Base-by-base conservation (phyloP, 2,329 filamentous ascomycete genomes). In the Ascochyta fabae region DNA sequence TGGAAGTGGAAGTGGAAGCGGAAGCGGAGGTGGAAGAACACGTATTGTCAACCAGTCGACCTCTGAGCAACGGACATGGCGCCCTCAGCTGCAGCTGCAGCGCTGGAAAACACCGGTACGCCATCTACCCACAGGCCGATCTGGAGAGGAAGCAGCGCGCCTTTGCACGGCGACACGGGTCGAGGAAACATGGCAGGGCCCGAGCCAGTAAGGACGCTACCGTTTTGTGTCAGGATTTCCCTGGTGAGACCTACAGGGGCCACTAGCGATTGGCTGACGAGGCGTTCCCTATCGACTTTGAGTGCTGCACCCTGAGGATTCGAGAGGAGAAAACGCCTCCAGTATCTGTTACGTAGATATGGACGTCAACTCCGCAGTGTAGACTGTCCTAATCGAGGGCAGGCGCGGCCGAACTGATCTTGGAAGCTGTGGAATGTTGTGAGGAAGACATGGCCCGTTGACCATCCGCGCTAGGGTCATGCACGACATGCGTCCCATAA, bases 401-500 rank as follows among this genome's bases (percentile, higher is more conserved):
- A 40, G 26, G 54, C 48, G 54, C 48, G 45, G 54, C 45, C n/a
- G 29, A 15, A 42, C 31, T 31, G 43, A 40, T 43, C 48, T 53
- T 35, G 44, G 33, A 44, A 43, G 43, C 39, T 48, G 34, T 35
- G 54, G 48, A 53, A 57, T 57, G 54, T 41, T 33, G 36, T 35
- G 48, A 44, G 38, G 47, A 56, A 33, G 43, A 33, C 53, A 47
- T 34, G 43, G 40, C 50, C 53, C 53, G 48, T 56, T 56, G 33
- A 48, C 45, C 41, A 44, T 35, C 39, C 39, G 48, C 54, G 44
- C 48, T 52, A 52, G 35, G 34, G 44, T 16, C 33, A 52, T 57
- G 54, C 54, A 53, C 48, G 53, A 52, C 56, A 60, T 56, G 54
- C 48, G 43, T 52, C 54, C 58, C 54, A 49, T 50, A 53, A 60